Base-by-base conservation (phyloP, 768 basidiomycete genomes). In the Leccinum rimulosum region DNA sequence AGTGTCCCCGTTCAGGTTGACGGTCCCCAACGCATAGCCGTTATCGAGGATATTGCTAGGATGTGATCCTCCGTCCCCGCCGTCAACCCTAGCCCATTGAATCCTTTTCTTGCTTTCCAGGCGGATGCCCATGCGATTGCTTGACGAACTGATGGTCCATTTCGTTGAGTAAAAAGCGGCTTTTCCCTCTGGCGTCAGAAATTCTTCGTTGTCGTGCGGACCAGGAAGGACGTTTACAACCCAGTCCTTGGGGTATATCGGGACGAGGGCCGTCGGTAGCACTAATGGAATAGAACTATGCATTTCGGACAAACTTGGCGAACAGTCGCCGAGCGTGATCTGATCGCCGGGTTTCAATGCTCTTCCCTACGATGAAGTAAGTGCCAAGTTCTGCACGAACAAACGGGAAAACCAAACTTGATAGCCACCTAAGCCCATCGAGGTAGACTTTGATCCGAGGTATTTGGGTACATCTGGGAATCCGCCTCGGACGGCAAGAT, bases 1-100 rank as follows among this genome's bases (percentile, higher is more conserved):
- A 0, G 85, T 87, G 65, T 89, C 87, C 2, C 87, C 87, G 62
- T 88, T 89, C 54, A 87, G 58, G 63, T 87, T 87, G 59, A 87
- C 64, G 1, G 80, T 74, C 6, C 84, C 85, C 25, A 74, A 66
- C 0, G 80, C 79, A 62, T 87, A 86, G 4, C 80, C 83, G 50
- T 84, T 85, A 58, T 86, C 83, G 19, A 86, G 76, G 36, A 87
- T 84, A 61, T 89, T 89, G 43, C 82, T 82, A 0, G 86, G 86
- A 64, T 89, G 88, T 15, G 83, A 81, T 0, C 87, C 87, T 2
- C 87, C 88, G 60, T 87, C 81, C 0, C 86, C 86, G 12, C 87
- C 87, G 47, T 75, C 81, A 6, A 59, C 57, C 36, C 86, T 75
- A 0, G 84, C 79, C 84, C 85, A 89, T 6, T 70, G 61, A 43